Base-by-base conservation (phyloP, 257 asterid genomes). In the Coffea eugenioides region DNA sequence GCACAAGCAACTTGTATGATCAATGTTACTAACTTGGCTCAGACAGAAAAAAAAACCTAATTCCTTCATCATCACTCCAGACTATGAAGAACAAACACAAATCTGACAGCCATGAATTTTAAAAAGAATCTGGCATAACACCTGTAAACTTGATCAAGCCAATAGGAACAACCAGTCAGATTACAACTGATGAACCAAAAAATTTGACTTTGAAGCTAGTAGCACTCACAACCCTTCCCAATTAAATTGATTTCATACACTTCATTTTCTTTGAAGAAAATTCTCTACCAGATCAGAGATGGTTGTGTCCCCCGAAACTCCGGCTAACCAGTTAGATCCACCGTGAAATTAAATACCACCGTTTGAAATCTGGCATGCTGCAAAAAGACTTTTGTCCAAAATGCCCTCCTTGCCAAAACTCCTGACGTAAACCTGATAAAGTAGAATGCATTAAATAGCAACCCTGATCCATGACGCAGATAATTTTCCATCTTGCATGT, bases 221-320 rank as follows among this genome's bases (percentile, higher is more conserved):
- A 78, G 72, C 71, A 67, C 85, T 82, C 83, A 46, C 81, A 65
- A 78, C 82, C 71, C 76, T 71, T 81, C 78, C 83, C 71, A 72
- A 69, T 74, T 75, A 48, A 79, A 70, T 67, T 79, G 43, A 81
- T 82, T 73, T 81, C 83, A 78, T 62, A 83, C 16, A 31, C 79
- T 48, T 73, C 27, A 69, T 52, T 79, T 69, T 31, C 66, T 71
- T 73, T 69, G 20, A 72, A 21, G 34, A 69, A 49, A 25, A 25
- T 56, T 64, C 45, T 51, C 69, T 59, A 64, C 18, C 43, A 41
- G 71, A 69, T 62, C 27, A 25, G 66, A 45, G 8, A 69, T 14
- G 11, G 46, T 62, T 71, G 72, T 79, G 31, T 31, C 69, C 77
- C 23, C 23, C 39, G 23, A 14, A 16, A 49, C 36, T 49, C 23